Evolutionary conservation across 1,139 yeast species (phyloP).

Genomic region (Hansenula sp.): DNA sequence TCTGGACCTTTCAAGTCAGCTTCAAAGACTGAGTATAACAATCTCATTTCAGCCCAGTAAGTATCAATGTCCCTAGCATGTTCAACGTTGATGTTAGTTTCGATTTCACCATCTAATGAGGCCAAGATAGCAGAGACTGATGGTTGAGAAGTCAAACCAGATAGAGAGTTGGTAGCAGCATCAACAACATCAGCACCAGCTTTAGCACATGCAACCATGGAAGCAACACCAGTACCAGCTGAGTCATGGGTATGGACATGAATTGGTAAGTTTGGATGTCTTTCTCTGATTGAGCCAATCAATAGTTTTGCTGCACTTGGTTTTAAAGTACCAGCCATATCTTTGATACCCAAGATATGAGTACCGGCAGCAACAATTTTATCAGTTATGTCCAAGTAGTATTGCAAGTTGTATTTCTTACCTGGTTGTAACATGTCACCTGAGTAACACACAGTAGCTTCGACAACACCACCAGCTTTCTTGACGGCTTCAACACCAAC

Average conservation of each 20-base stretch:
- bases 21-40: conserved; percentile 93
- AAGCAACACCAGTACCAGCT: conserved; percentile 98
- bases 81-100: conserved; percentile 66
- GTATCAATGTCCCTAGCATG: conserved; percentile 80
- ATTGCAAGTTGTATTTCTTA: conserved; percentile 91
- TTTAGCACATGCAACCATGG: conserved; percentile 89
- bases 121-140: conserved; percentile 91
- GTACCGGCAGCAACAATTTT: conserved; percentile 91
- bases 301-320: conserved; percentile 88
- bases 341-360: conserved; percentile 94
- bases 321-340: conserved; percentile 99
- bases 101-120: conserved; percentile 81
- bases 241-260: conserved; percentile 99
- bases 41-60: conserved; percentile 99
- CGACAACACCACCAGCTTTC: conserved; percentile 98
- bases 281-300: conserved; percentile 75
- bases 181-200: conserved; percentile 99
- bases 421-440: conserved; percentile 97
- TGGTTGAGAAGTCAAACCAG: conserved; percentile 98
- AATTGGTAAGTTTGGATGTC: conserved; percentile 90
- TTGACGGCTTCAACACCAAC: conserved; percentile 98
- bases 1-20: conserved; percentile 99
- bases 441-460: conserved; percentile 96
- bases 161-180: conserved; percentile 95
- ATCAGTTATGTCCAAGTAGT: conserved; percentile 80